Conservation (phyloP, 2,329 filamentous ascomycete species). For the Aspergillus quadrilineatus region DNA sequence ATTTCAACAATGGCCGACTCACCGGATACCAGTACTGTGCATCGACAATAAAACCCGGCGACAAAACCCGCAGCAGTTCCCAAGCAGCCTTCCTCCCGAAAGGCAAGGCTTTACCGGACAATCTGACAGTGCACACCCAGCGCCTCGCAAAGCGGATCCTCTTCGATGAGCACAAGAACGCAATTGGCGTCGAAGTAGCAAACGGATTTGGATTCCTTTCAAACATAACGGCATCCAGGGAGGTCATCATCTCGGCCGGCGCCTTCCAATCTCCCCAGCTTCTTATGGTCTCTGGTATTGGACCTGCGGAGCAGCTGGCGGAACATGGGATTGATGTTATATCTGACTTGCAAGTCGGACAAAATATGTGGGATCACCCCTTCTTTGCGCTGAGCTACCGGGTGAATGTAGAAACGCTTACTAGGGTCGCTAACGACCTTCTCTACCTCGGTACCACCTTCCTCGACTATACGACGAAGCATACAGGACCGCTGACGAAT, state of each 20-base stretch:
- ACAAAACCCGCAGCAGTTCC: constrained; percentile 27
- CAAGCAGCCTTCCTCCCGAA: constrained; percentile 37
- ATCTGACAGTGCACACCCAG: constrained; percentile 42
- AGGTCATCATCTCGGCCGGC: constrained; percentile 53
- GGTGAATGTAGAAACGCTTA: constrained; percentile 25
- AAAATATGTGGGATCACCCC: constrained; percentile 32
- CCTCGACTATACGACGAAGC: constrained; percentile 12
- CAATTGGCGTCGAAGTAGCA: constrained; percentile 42
- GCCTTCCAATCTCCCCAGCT: constrained; percentile 48
- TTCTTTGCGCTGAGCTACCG: constrained; percentile 28
- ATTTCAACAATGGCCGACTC: constrained; percentile 45
- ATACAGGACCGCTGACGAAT: not conserved
- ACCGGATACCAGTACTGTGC: constrained; percentile 43
- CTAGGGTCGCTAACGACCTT: constrained; percentile 11
- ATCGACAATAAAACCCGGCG: constrained; percentile 28
- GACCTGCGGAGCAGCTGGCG: constrained; percentile 38
- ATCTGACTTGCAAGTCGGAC: constrained; percentile 52
- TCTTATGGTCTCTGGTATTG: constrained; percentile 53
- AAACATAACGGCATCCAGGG: constrained; percentile 34
- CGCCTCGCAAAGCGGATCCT: constrained; percentile 49
- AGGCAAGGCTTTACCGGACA: constrained; percentile 3
- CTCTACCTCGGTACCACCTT: constrained; percentile 7
- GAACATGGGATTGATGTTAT: constrained; percentile 43
- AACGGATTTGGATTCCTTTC: constrained; percentile 43
- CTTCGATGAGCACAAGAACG: constrained; percentile 40